Base-by-base conservation (phyloP, 345 rosid genomes). In the Microcos paniculata region DNA sequence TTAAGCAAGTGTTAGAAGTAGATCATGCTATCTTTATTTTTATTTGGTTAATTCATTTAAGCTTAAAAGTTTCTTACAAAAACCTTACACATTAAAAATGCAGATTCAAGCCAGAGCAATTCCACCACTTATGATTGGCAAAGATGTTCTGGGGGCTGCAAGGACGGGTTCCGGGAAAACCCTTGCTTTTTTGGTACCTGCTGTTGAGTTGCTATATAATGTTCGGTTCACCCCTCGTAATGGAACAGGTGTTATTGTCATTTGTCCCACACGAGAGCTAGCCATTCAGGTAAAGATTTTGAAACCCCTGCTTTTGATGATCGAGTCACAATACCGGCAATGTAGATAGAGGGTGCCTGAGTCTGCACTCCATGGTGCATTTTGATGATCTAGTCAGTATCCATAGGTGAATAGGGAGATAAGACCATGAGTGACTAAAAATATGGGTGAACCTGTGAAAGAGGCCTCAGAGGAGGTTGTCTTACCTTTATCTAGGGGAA, bases 81-180 rank as follows among this genome's bases (percentile, higher is more conserved):
- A 59, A n/a, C 13, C 0, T 79, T 31, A 21, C 28, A 23, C 56
- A 21, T 76, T 62, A 33, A 75, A 45, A 80, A 14, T 77, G 67
- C 84, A 96, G 98, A 94, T 96, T 85, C 99, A 94, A 92, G 92
- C 97, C 8, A 85, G 91, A 80, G 85, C 98, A 8, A 83, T 96
- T 72, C 92, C 89, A 18, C 97, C 94, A 0, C 94, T 94, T 71
- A 78, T 91, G 82, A 80, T 77, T n/a, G 97, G 99, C 2, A 90
- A 92, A 84, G 98, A 96, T 89, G 97, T 92, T 71, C 95, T 96
- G 56, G 99, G 97, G 74, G 97, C 98, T 73, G 99, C 99, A 9
- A 90, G 98, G 84, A 96, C 97, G 0, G 99, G 98, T 77, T 92
- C 99, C 71, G 99, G 99, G 72, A 96, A 96, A 82, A 94, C 99